phyloP scores from a whole-genome alignment of 2,329 filamentous ascomycete species.

The Hymenoscyphus scutula region DNA sequence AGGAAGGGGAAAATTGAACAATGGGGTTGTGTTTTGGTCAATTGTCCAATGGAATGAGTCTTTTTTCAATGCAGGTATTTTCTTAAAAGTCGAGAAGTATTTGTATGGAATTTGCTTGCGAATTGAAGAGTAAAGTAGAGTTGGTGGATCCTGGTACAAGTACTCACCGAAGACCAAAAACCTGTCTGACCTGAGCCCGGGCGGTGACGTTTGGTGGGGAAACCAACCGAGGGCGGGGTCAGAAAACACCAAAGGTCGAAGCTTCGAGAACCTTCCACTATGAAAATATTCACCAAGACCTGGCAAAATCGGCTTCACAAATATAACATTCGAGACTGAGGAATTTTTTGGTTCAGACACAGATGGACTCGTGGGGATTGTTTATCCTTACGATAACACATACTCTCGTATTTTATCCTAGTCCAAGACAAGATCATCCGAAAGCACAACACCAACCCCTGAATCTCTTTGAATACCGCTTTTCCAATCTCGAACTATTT shows the following conservation, averaged over 20 bases:
- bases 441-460: not conserved
- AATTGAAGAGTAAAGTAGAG: not conserved
- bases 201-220: slow-evolving; percentile 2
- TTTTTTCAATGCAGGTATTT: not conserved
- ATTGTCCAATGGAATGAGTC: not conserved
- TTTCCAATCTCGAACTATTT: not conserved
- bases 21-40: not conserved
- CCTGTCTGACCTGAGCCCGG: not conserved
- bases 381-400: not conserved
- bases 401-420: not conserved
- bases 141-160: too few relatives aligned
- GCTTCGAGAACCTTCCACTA: not conserved
- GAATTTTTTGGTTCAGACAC: not conserved
- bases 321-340: not conserved
- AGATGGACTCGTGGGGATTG: not conserved
- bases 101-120: not conserved
- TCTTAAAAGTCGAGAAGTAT: not conserved
- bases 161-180: too few relatives aligned
- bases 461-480: not conserved
- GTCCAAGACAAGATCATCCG: not conserved
- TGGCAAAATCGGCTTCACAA: not conserved
- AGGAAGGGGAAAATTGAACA: not conserved
- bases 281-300: not conserved
- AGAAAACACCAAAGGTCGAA: not conserved
- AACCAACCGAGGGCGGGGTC: not conserved